A percentile compares a stretch with the other conserved stretches of the same genome.
Conservation (phyloP, 2,329 filamentous ascomycete species). For the Microdochium bolleyi region DNA sequence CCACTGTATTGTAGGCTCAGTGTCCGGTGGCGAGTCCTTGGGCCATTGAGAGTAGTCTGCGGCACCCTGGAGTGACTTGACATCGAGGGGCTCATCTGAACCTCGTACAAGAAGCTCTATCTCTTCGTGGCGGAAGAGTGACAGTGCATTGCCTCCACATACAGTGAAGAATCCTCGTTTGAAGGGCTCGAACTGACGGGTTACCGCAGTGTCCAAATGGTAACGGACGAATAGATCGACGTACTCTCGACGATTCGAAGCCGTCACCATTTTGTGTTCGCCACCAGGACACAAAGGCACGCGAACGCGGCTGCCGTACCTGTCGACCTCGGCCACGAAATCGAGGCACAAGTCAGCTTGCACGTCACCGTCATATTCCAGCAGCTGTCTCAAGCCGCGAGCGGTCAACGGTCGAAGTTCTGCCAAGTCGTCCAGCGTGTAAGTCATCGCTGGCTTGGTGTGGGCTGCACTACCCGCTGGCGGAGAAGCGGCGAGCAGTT, state of each 20-base stretch:
- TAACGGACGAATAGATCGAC: conserved; percentile 79
- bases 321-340: conserved; percentile 70
- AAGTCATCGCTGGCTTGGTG: conserved; percentile 56
- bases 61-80: conserved; percentile 65
- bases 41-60: conserved; percentile 80
- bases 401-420: conserved; percentile 75
- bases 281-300: conserved; percentile 69
- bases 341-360: conserved; percentile 73
- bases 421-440: conserved; percentile 73
- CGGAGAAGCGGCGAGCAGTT: conserved; percentile 73
- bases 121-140: conserved; percentile 82
- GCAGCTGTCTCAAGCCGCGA: conserved; percentile 62
- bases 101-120: conserved; percentile 83
- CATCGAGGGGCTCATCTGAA: conserved; percentile 76
- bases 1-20: conserved; percentile 67
- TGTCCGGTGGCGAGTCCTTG: conserved; percentile 32
- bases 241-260: conserved; percentile 74
- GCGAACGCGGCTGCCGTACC: conserved; percentile 60
- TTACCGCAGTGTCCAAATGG: conserved; percentile 68
- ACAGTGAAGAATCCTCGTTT: conserved; percentile 91
- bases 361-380: conserved; percentile 81
- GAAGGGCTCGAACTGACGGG: conserved; percentile 85
- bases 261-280: conserved; percentile 71
- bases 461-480: conserved; percentile 45
- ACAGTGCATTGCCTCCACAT: conserved; percentile 80